Base-by-base conservation (phyloP, 257 asterid genomes). In the Lithospermum erythrorhizon region DNA sequence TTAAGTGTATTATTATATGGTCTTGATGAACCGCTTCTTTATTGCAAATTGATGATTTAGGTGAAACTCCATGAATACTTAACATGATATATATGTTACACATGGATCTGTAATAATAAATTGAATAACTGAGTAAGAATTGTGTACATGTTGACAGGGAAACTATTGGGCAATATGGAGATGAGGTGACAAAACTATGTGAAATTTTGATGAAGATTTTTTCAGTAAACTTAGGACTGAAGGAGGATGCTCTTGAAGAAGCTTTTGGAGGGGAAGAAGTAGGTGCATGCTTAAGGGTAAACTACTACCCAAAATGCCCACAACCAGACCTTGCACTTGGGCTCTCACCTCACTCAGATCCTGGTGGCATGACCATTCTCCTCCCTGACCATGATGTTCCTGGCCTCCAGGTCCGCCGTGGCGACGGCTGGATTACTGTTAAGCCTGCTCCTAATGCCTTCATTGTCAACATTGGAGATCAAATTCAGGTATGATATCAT, bases 261-360 rank as follows among this genome's bases (percentile, higher is more conserved):
- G 94, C 87, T 11, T 90, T 90, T 59, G 97, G 95, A 57, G 93
- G 93, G 3, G 82, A 76, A 1, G 69, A 67, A 9, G 76, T 67
- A 18, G 89, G 87, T 41, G 87, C 91, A 76, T 87, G 95, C 75
- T 68, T 82, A 74, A 81, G 96, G 80, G 74, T 70, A 6, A 90
- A 84, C 52, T 90, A 78, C 69, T 90, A 85, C 79, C 97, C 97
- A n/a, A 90, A 82, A 67, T 90, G 97, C 75, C 97, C 96, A 54
- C 97, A 90, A 23, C 97, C 97, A 7, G 94, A 87, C 63, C 87
- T 87, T 47, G 79, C 97, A 0, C 71, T 90, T 15, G 96, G 97
- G 47, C 85, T 90, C 32, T 87, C 97, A 0, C 30, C 96, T 25
- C 97, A 90, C 61, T 90, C 97, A 7, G 97, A 90, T 45, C 97